Percentiles rank a stretch among this genome's conserved stretches.
Conservation (phyloP, 345 rosid genomes). For the Eucalyptus polybractea region DNA sequence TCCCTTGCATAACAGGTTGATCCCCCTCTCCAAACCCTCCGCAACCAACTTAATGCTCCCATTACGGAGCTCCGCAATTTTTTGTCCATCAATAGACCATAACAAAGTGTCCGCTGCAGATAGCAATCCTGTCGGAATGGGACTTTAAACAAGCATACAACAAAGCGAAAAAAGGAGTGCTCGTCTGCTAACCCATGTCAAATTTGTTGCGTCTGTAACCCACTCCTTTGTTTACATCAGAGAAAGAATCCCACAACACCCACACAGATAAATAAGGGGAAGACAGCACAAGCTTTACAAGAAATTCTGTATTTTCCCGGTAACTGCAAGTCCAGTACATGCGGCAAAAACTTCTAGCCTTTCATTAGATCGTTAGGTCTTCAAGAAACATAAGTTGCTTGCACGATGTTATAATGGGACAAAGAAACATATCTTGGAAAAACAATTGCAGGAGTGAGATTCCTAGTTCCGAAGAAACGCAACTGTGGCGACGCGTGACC, state of each 20-base stretch:
- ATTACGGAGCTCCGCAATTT: neutral
- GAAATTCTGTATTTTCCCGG: neutral
- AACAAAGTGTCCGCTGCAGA: neutral
- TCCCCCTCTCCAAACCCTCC: neutral
- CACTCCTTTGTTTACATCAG: neutral
- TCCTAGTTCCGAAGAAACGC: conserved; percentile 58
- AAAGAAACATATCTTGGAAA: neutral
- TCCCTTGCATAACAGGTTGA: neutral
- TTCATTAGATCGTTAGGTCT: neutral
- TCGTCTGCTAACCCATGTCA: neutral
- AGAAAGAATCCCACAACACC: neutral
- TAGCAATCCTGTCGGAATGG: neutral
- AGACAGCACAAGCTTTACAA: neutral
- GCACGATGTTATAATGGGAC: neutral
- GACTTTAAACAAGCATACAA: neutral
- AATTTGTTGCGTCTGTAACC: neutral
- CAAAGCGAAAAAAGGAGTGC: neutral
- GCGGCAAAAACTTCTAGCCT: neutral
- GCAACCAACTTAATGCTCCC: neutral
- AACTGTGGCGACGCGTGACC: conserved; percentile 91
- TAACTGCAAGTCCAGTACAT: neutral
- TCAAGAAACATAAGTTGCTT: neutral
- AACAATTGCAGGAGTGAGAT: neutral
- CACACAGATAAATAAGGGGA: neutral
- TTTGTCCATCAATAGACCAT: neutral